phyloP scores from a whole-genome alignment of 495 filamentous ascomycete species.

The Penicillium riverlandense region DNA sequence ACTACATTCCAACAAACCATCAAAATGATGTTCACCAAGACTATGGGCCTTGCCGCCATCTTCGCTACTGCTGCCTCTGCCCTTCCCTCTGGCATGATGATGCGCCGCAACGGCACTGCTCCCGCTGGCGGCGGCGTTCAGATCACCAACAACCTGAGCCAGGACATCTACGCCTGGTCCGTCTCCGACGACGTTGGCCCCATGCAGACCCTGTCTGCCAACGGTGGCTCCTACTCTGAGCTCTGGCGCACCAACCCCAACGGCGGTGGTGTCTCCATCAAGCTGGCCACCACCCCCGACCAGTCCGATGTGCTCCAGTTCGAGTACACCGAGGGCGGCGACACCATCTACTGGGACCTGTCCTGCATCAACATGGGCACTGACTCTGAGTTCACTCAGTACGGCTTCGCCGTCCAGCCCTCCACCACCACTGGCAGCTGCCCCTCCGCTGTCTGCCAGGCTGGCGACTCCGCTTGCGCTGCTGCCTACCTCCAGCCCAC shows the following conservation, averaged over 20 bases:
- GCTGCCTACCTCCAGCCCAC: slow-evolving; percentile 38
- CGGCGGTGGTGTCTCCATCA: slow-evolving; percentile 39
- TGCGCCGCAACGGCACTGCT: slow-evolving; percentile 14
- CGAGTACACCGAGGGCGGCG: slow-evolving; percentile 33
- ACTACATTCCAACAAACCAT: slow-evolving; percentile 5
- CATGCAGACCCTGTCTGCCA: slow-evolving; percentile 23
- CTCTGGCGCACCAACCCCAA: slow-evolving; percentile 30
- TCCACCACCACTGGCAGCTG: slow-evolving; percentile 19
- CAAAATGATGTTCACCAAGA: slow-evolving; percentile 44
- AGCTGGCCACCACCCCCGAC: slow-evolving; percentile 23
- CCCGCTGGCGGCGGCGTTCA: slow-evolving; percentile 21
- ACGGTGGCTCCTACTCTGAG: slow-evolving; percentile 28
- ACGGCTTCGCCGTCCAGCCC: slow-evolving; percentile 34
- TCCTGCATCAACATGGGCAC: slow-evolving; percentile 37
- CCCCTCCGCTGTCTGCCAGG: slow-evolving; percentile 30
- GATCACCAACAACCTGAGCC: slow-evolving; percentile 32
- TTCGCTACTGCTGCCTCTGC: slow-evolving; percentile 32
- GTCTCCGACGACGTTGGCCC: slow-evolving; percentile 18
- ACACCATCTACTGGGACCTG: slow-evolving; percentile 38
- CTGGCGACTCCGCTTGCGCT: slow-evolving; percentile 29
- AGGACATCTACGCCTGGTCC: slow-evolving; percentile 36
- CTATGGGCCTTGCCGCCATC: slow-evolving; percentile 29
- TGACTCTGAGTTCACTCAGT: slow-evolving; percentile 31
- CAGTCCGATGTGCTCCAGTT: slow-evolving; percentile 36
- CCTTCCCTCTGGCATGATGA: slow-evolving; percentile 24